Conservation (phyloP, 805 yeast species). For the Komagataella populi region DNA sequence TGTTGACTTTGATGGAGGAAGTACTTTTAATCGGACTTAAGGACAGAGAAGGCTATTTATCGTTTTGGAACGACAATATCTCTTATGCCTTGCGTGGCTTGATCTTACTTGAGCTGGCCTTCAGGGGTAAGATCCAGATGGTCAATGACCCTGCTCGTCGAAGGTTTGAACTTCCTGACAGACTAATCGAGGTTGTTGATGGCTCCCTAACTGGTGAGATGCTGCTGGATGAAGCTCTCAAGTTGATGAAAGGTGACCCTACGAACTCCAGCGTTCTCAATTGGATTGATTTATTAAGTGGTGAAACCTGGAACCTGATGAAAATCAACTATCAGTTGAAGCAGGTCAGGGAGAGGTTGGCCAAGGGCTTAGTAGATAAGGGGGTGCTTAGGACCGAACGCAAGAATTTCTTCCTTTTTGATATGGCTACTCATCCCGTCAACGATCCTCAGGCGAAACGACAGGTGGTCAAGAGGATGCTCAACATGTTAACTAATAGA, state of each 20-base stretch:
- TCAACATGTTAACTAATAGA: constrained; percentile 58
- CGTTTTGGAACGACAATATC: constrained; percentile 97
- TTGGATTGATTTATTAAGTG: constrained; percentile 91
- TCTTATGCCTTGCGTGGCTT: constrained; percentile 94
- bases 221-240: constrained; percentile 83
- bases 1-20: constrained; percentile 91
- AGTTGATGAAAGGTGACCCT: constrained; percentile 76
- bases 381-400: constrained; percentile 93
- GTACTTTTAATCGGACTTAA: constrained; percentile 85
- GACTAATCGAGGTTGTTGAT: constrained; percentile 79
- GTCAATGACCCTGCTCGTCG: constrained; percentile 88
- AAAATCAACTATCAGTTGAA: constrained; percentile 91
- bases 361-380: constrained; percentile 94
- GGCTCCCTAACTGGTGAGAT: constrained; percentile 89
- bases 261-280: constrained; percentile 64
- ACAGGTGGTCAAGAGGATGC: constrained; percentile 57
- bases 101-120: constrained; percentile 81
- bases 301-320: constrained; percentile 95
- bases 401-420: constrained; percentile 85
- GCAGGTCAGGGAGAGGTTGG: constrained; percentile 92
- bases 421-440: constrained; percentile 98
- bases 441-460: constrained; percentile 81
- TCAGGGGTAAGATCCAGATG: constrained; percentile 79
- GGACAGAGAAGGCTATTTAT: constrained; percentile 90
- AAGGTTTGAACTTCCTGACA: constrained; percentile 75